A percentile compares a stretch with the other conserved stretches of the same genome.
These are phyloP conservation scores for Fusarium mundagurra DNA, from an alignment of 2,329 filamentous ascomycete genomes.

Conservation along the genomic window DNA sequence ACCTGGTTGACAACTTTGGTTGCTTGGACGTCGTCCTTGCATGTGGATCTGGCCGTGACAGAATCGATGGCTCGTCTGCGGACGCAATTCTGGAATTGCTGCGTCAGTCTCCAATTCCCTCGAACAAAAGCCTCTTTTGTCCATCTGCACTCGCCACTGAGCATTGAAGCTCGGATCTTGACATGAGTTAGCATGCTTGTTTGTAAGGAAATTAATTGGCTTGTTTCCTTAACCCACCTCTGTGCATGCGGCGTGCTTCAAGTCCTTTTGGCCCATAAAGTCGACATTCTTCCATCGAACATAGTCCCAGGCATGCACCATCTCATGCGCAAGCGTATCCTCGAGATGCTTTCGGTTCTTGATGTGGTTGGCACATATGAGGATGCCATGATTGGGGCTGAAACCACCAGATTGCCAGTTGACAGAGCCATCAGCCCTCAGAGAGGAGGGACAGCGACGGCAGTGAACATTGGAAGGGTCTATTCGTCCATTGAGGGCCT, in stretches of 20 bases:
- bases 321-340: slow-evolving; percentile 95
- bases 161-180: slow-evolving; percentile 89
- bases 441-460: slow-evolving; percentile 74
- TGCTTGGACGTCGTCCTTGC: slow-evolving; percentile 87
- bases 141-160: slow-evolving; percentile 95
- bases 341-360: slow-evolving; percentile 83
- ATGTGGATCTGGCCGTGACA: slow-evolving; percentile 79
- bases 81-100: slow-evolving; percentile 95
- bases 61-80: slow-evolving; percentile 81
- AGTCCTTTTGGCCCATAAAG: slow-evolving; percentile 72
- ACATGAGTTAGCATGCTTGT: neutral
- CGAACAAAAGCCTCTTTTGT: slow-evolving; percentile 84
- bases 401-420: slow-evolving; percentile 83
- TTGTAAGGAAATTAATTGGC: neutral
- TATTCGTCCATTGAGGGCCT: slow-evolving; percentile 79
- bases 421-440: slow-evolving; percentile 67
- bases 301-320: slow-evolving; percentile 97
- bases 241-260: slow-evolving; percentile 92
- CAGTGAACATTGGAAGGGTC: slow-evolving; percentile 82
- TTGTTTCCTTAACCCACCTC: slow-evolving; percentile 69
- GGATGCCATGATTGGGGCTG: slow-evolving; percentile 84
- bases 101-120: slow-evolving; percentile 87
- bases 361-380: slow-evolving; percentile 93
- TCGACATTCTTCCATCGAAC: slow-evolving; percentile 86
- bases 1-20: slow-evolving; percentile 92